These are phyloP conservation scores for Coniophora puteana DNA, from an alignment of 1,284 basidiomycete genomes.

Conservation along the genomic window DNA sequence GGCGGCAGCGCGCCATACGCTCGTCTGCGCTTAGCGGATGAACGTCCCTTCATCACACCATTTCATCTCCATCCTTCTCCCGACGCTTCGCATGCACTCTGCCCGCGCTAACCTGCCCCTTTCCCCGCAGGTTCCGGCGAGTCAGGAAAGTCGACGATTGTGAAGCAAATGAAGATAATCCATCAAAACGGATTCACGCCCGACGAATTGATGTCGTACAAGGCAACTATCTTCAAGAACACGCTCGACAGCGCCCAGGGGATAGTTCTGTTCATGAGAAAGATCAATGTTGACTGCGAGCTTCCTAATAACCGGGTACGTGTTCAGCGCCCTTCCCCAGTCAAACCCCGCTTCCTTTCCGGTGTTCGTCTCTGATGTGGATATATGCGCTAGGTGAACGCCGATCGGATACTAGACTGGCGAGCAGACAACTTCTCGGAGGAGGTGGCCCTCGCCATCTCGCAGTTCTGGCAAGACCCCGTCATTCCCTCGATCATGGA, in stretches of 20 bases:
- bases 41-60: neutral
- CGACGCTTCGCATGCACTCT: neutral
- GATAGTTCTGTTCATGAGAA: constrained; percentile 86
- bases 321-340: neutral
- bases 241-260: constrained; percentile 89
- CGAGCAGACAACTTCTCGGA: constrained; percentile 46
- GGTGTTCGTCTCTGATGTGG: constrained; percentile 4
- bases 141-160: constrained; percentile 94
- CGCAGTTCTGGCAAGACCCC: constrained; percentile 88
- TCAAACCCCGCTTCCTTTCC: neutral
- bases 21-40: no score
- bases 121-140: constrained; percentile 47
- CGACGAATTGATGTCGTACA: constrained; percentile 79
- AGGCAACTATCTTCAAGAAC: constrained; percentile 82
- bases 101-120: no score
- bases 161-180: constrained; percentile 99
- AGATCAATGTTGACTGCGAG: constrained; percentile 83
- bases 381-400: constrained; percentile 36
- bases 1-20: neutral
- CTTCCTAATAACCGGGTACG: constrained; percentile 69
- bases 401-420: constrained; percentile 63
- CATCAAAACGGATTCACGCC: constrained; percentile 90
- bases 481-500: constrained; percentile 87
- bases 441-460: constrained; percentile 76
- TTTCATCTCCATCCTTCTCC: neutral